Conservation (phyloP, 768 basidiomycete genomes). For the Psilocybe sp. region DNA sequence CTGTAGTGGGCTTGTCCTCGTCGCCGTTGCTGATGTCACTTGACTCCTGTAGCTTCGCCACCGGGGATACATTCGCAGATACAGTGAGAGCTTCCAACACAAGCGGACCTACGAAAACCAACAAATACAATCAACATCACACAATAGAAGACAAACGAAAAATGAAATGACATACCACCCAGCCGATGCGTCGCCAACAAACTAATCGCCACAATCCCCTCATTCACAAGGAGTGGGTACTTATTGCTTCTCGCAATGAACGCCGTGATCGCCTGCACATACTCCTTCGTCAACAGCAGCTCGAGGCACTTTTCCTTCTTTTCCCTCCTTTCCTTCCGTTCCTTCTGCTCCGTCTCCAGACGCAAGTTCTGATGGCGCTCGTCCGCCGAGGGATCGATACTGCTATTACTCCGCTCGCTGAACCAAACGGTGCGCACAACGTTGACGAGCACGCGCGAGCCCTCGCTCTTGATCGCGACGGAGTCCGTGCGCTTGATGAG, state of each 20-base stretch:
- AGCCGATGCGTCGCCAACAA: constrained; percentile 63
- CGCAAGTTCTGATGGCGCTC: too few relatives aligned
- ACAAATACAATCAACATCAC: not conserved
- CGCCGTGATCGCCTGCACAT: constrained; percentile 60
- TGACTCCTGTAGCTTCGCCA: not conserved
- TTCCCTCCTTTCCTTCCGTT: constrained; percentile 35
- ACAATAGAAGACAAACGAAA: not conserved
- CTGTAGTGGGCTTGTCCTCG: constrained; percentile 17
- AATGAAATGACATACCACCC: constrained; percentile 48
- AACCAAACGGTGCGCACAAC: constrained; percentile 78
- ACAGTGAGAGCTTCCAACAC: constrained; percentile 60
- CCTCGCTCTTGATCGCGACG: constrained; percentile 83
- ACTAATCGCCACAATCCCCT: constrained; percentile 81
- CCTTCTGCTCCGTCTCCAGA: too few relatives aligned
- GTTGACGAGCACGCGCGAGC: constrained; percentile 85
- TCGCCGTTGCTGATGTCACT: too few relatives aligned
- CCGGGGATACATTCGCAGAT: constrained; percentile 28
- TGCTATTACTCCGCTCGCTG: constrained; percentile 31
- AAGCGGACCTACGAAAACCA: constrained; percentile 47
- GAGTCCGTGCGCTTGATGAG: constrained; percentile 80
- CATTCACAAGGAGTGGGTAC: constrained; percentile 85
- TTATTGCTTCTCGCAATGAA: constrained; percentile 75
- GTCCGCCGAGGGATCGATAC: constrained; percentile 1
- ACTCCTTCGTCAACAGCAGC: constrained; percentile 48
- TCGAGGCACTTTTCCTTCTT: constrained; percentile 54